These are phyloP conservation scores for Hymenoscyphus linearis DNA, from an alignment of 2,329 filamentous ascomycete genomes.

Conservation along the genomic window DNA sequence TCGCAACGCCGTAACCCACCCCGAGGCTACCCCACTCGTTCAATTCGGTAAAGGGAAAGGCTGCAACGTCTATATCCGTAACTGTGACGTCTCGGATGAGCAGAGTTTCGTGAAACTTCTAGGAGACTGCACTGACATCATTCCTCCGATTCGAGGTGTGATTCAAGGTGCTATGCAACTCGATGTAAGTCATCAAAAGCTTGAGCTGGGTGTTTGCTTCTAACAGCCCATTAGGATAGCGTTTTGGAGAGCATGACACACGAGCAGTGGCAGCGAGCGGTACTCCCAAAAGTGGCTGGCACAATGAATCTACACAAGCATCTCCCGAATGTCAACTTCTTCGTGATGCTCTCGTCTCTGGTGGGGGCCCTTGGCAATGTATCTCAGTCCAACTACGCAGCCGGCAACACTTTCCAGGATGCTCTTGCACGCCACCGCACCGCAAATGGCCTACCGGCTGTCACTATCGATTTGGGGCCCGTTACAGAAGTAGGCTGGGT, in stretches of 20 bases:
- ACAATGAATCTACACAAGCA: conserved; percentile 6
- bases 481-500: conserved; percentile 1
- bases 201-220: too few relatives aligned
- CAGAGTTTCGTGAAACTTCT: conserved; percentile 23
- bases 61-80: conserved; percentile 14
- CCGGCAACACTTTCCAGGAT: conserved; percentile 30
- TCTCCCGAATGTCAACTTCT: conserved; percentile 14
- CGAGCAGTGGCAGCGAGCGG: conserved; percentile 31
- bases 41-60: background rate
- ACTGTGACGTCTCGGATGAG: conserved; percentile 43
- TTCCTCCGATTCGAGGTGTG: conserved; percentile 39
- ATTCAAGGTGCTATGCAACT: conserved; percentile 42
- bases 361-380: background rate
- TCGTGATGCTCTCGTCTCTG: conserved; percentile 11
- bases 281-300: conserved; percentile 31
- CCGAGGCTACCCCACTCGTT: background rate
- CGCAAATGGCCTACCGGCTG: background rate
- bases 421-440: conserved; percentile 11
- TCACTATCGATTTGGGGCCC: conserved; percentile 2
- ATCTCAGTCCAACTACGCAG: conserved; percentile 17
- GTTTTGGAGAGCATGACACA: conserved; percentile 3
- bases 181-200: too few relatives aligned
- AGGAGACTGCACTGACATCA: conserved; percentile 23
- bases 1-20: conserved; percentile 1
- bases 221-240: too few relatives aligned